A percentile compares a stretch with the other conserved stretches of the same genome.
Conservation (phyloP, 305 asterid species). For the Fraxinus sp. region DNA sequence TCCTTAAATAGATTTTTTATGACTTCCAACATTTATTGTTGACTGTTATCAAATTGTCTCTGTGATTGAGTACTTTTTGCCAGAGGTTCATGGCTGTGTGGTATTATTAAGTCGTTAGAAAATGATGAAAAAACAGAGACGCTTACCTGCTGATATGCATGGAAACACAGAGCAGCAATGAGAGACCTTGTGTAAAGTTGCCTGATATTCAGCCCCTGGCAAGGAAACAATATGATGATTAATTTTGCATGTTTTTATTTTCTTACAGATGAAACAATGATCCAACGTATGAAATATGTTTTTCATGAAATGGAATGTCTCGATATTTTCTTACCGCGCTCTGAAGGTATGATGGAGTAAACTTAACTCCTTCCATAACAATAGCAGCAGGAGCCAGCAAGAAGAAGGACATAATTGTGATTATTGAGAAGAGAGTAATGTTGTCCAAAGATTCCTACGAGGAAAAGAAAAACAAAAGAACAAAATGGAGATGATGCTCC, state of each 20-base stretch:
- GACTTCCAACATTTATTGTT: not conserved
- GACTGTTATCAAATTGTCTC: not conserved
- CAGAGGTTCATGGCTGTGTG: not conserved
- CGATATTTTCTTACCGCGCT: conserved; percentile 39
- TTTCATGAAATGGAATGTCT: not conserved
- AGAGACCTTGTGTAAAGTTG: conserved; percentile 49
- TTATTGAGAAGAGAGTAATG: conserved; percentile 51
- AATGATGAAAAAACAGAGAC: not conserved
- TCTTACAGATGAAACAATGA: not conserved
- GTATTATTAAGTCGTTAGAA: not conserved
- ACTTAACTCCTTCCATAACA: conserved; percentile 49
- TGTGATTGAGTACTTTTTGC: not conserved
- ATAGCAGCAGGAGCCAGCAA: conserved; percentile 47
- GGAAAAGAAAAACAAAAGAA: not conserved
- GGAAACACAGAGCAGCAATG: conserved; percentile 56
- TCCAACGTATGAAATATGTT: not conserved
- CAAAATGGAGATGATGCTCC: conserved; percentile 13
- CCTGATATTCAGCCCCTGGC: conserved; percentile 41
- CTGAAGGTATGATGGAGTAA: conserved; percentile 49
- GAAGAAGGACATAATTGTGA: conserved; percentile 53
- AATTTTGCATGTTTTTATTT: not conserved
- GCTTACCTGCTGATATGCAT: conserved; percentile 56
- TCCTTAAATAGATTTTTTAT: not conserved
- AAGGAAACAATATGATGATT: conserved; percentile 11
- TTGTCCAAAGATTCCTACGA: conserved; percentile 54